Evolutionary conservation across 164 flowering plant species (phyloP).

Genomic region (Sedum album): DNA sequence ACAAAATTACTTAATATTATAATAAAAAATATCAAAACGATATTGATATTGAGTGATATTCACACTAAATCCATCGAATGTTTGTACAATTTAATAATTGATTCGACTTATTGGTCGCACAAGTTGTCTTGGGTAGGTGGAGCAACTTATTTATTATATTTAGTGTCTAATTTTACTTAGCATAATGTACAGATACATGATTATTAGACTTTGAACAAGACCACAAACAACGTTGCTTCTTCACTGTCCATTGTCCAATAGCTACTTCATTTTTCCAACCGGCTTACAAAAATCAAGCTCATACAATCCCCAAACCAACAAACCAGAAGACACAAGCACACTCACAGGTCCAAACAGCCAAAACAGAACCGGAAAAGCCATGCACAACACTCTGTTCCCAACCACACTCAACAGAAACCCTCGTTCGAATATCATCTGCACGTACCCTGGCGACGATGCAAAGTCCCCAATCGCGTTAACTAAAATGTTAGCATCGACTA

Average conservation of each 20-base stretch:
- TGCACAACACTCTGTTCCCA: slow-evolving; percentile 44
- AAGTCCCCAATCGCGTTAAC: slow-evolving; percentile 22
- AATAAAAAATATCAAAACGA: too few relatives aligned
- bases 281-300: slow-evolving; percentile 37
- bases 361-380: slow-evolving; percentile 38
- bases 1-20: too few relatives aligned
- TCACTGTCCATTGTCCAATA: background rate
- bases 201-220: background rate
- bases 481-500: slow-evolving; percentile 53
- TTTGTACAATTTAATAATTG: too few relatives aligned
- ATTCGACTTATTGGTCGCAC: too few relatives aligned
- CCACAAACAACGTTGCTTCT: background rate
- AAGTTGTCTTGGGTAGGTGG: too few relatives aligned
- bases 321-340: slow-evolving; percentile 36
- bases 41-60: too few relatives aligned
- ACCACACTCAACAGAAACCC: slow-evolving; percentile 43
- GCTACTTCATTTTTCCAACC: background rate
- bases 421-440: slow-evolving; percentile 31
- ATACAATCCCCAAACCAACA: slow-evolving; percentile 44
- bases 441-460: slow-evolving; percentile 13
- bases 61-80: too few relatives aligned
- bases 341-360: slow-evolving; percentile 71
- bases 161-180: too few relatives aligned
- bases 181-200: background rate
- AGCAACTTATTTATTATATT: too few relatives aligned